Conservation (phyloP, 441 rosid species). For the Iberis amara region DNA sequence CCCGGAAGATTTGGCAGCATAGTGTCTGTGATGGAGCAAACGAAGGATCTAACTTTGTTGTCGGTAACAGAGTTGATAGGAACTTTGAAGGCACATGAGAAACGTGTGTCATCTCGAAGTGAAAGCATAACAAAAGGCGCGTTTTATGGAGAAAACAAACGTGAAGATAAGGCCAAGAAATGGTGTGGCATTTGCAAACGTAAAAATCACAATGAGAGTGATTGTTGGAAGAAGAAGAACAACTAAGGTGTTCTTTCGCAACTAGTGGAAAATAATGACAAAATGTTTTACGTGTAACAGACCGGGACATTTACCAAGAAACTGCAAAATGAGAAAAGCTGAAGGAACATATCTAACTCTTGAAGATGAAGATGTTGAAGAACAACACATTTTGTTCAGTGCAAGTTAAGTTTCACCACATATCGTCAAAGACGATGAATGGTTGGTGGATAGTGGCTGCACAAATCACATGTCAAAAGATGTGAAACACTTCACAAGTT, state of each 20-base stretch:
- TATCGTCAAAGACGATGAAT: neutral
- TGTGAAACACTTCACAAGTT: neutral
- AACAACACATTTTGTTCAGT: neutral
- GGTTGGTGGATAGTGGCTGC: neutral
- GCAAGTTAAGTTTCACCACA: neutral
- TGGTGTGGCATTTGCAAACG: neutral
- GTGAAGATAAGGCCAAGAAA: neutral
- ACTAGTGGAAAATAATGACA: neutral
- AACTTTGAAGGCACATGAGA: neutral
- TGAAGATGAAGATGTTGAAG: neutral
- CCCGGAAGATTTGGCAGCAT: neutral
- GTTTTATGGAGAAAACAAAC: neutral
- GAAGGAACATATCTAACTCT: neutral
- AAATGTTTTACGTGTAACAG: neutral
- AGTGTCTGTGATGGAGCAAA: neutral
- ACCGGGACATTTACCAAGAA: neutral
- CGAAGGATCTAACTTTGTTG: neutral
- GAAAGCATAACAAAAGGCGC: neutral
- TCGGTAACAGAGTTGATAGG: neutral
- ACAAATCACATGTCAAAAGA: neutral
- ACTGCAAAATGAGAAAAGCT: neutral
- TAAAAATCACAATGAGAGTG: neutral
- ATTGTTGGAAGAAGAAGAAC: neutral
- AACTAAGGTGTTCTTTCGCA: no score
- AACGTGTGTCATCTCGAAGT: neutral